Base-by-base conservation (phyloP, 495 filamentous ascomycete species). In the Penicillium coprophilum region DNA sequence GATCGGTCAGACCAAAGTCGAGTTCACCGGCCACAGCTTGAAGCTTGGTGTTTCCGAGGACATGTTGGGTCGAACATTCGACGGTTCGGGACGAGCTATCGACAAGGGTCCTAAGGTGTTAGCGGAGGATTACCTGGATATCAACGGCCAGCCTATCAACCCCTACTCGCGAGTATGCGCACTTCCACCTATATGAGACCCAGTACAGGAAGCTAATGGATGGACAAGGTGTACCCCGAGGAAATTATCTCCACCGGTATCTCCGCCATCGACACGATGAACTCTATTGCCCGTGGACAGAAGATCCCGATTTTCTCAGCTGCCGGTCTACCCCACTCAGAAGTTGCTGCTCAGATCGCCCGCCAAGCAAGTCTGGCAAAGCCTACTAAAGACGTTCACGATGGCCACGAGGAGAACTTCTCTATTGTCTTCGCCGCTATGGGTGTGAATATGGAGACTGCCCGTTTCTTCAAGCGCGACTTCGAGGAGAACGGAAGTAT, bases 201-300 rank as follows among this genome's bases (percentile, higher is more conserved):
- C n/a, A 6, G 34, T 21, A 48, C 11, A 12, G 20, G 13, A 17
- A 34, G 57, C 64, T 74, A 44, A 76, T 46, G 10, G 28, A 27
- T 46, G 28, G 21, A 15, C 40, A 58, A 94, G 90, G 89, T 95
- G 43, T 99, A 99, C 70, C 95, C 95, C 71, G 93, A 97, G 79
- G 95, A 99, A 76, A 99, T 99, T 92, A 97, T 99, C 65, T 92
- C 93, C 10, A 99, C 95, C 53, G 95, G 95, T 84, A 99, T 99
- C 71, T 96, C 92, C 55, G 92, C 95, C 67, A 99, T 99, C 67
- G 95, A 99, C 73, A 97, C 93, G 40, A 99, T 99, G 95, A 99
- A 99, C 84, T 97, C 95, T 57, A 93, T 99, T 72, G 94, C 95
- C 61, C 92, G 95, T 81, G 95, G 95, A 56, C 95, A 99, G 76